Evolutionary conservation across 441 rosid genomes (phyloP).

Genomic region (Omphalea diandra): DNA sequence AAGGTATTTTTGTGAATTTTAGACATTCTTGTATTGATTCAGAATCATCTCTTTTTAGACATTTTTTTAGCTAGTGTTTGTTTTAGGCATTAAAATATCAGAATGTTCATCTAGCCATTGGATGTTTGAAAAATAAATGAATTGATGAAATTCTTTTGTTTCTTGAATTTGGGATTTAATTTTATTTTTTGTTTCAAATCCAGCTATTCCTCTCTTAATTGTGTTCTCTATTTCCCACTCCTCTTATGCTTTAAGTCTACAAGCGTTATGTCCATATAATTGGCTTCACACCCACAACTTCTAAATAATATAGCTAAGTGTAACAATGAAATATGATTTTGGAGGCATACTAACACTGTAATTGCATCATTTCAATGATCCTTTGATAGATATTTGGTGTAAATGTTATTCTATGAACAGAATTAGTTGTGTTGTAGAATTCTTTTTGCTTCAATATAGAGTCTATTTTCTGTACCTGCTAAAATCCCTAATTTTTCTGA

Average conservation of each 20-base stretch:
- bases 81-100: not conserved
- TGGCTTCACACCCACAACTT: constrained; percentile 1
- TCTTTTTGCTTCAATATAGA: not conserved
- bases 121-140: not conserved
- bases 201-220: not conserved
- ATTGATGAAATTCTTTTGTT: not conserved
- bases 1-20: constrained; percentile 48
- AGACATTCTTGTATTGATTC: not conserved
- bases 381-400: not conserved
- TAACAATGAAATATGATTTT: not conserved
- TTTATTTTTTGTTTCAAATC: not conserved
- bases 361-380: not conserved
- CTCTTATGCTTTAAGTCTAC: not conserved
- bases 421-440: not conserved
- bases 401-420: not conserved
- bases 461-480: not conserved
- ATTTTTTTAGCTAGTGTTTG: not conserved
- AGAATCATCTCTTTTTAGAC: not conserved
- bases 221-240: not conserved
- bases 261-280: not conserved
- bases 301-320: not conserved
- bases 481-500: not conserved
- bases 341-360: not conserved
- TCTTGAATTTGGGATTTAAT: constrained; percentile 12
- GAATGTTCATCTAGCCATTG: not conserved